Base-by-base conservation (phyloP, 225 moss, liverwort and hornwort genomes). In the Lunularia cruciata region DNA sequence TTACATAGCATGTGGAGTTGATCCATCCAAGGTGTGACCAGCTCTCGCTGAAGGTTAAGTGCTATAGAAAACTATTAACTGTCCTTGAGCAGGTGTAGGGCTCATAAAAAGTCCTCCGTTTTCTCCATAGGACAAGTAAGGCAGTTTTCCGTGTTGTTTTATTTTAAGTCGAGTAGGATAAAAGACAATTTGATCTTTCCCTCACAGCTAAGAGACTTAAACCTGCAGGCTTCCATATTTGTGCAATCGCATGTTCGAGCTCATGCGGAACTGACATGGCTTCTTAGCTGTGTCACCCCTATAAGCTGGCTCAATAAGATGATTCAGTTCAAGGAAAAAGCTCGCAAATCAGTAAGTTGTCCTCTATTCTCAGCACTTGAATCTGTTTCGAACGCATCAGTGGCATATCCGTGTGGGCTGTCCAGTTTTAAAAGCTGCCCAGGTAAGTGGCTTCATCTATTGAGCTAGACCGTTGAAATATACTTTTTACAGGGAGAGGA, bases 301-400 rank as follows among this genome's bases (percentile, higher is more conserved):
- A 93, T 98, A 57, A 98, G 93, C 66, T 92, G 93, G 98, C 86
- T 98, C 20, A 93, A 93, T 59, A 98, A 93, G 75, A 98, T 93
- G 98, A 98, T 98, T 59, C 93, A 91, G 69, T 98, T 98, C 47
- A 98, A 93, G 77, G 93, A 98, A 68, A 98, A 93, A 67, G 85
- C 90, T 69, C 86, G 87, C 67, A 98, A 93, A 70, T 77, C 93
- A 60, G 95, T 95, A 70, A 70, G 90, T 86, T 36, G 22, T 46
- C 42, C 45, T 16, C 18, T 28, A 46, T 6, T 26, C 54, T 28
- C 28, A 12, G 10, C 20, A 45, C 2, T 12, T 27, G 2, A 30
- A 12, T 28, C 49, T 20, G 28, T 31, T 64, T 42, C 27, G 15
- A 28, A n/a, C n/a, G n/a, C n/a, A n/a, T n/a, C n/a, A n/a, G n/a